Base-by-base conservation (phyloP, 73 alveolate species). In the Paramecium biaurelia region DNA sequence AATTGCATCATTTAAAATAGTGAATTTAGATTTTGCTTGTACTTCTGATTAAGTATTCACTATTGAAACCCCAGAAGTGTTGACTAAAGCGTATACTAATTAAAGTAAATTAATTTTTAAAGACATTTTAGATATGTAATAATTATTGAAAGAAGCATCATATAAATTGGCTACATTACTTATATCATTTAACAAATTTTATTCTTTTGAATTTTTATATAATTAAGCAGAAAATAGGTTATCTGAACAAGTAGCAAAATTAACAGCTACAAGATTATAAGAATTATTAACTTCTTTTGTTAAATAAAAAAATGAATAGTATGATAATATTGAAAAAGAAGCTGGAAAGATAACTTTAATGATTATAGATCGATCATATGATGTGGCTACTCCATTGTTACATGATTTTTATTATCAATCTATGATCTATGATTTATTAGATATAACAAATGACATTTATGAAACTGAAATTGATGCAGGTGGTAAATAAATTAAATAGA, bases 381-480 rank as follows among this genome's bases (percentile, higher is more conserved):
- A 89, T 43, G 76, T 85, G 12, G 70, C 63, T 26, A 58, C 94
- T 5, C 94, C 94, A 24, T 32, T 89, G 6, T 70, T 89, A 18
- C 94, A 89, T 43, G 94, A 89, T 89, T 89, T 89, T 43, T 89
- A 43, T 89, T 89, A 89, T 30, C 21, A 89, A 70, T 85, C 94
- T 7, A 89, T 89, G 94, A 57, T 89, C 12, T 89, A 89, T 38
- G 94, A 89, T 43, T 67, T 89, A 28, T 82, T 89, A 18, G 94
- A 89, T 79, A 79, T 79, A 11, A 79, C 45, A 24, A 79, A 79
- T 79, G 90, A 79, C 14, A 63, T 79, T 3, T 79, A 38, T 79
- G 90, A 79, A 79, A 79, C 4, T 23, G 70, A 79, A 42, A 18
- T 23, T 4, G 90, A 79, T 0, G 90, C 56, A 10, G n/a, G 23